phyloP scores from a whole-genome alignment of 768 basidiomycete genomes.

The Dacryopinax spathularia region DNA sequence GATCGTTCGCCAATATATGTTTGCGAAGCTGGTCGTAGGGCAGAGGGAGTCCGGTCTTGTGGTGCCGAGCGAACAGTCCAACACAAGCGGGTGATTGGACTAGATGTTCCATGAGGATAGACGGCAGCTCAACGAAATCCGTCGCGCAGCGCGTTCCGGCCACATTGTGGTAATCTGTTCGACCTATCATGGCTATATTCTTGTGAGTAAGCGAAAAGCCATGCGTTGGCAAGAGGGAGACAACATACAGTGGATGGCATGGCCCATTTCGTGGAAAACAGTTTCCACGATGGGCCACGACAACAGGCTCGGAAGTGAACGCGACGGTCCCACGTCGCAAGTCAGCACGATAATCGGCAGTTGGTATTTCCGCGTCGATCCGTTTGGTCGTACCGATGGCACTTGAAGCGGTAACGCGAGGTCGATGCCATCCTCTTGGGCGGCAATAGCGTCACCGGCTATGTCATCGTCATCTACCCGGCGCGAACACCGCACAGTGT shows the following conservation, averaged over 20 bases:
- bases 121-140: conserved; percentile 95
- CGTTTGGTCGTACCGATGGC: conserved; percentile 41
- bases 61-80: conserved; percentile 39
- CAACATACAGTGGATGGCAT: conserved; percentile 93
- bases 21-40: conserved; percentile 22
- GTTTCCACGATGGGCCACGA: conserved; percentile 92
- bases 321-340: conserved; percentile 67
- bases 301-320: conserved; percentile 55
- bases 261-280: conserved; percentile 97
- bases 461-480: conserved; percentile 85
- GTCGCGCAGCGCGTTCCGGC: conserved; percentile 95
- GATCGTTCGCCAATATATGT: conserved; percentile 18
- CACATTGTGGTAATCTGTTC: conserved; percentile 95
- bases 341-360: conserved; percentile 83
- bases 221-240: too few species aligned
- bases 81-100: conserved; percentile 72
- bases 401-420: conserved; percentile 21
- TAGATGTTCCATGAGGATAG: conserved; percentile 98
- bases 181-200: conserved; percentile 84
- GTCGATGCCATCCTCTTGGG: conserved; percentile 27
- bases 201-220: too few species aligned
- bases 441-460: conserved; percentile 38
- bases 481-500: conserved; percentile 89
- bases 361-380: conserved; percentile 60
- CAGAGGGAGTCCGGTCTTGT: conserved; percentile 23